Evolutionary conservation across 495 filamentous ascomycete species (phyloP).

Genomic region (Aspergillus indologenus): DNA sequence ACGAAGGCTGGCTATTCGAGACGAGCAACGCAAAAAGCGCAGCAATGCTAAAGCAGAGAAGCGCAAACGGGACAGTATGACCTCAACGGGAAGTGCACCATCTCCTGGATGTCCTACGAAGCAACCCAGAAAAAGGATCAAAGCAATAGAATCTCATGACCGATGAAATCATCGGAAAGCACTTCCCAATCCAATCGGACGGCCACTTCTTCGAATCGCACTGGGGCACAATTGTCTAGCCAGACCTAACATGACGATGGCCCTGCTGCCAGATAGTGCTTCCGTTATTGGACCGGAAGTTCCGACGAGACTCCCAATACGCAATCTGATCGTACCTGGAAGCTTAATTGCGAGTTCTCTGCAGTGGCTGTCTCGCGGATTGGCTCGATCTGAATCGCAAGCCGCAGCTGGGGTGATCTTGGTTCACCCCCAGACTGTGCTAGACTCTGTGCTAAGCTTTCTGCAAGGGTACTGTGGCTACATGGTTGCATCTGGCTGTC

Average conservation of each 20-base stretch:
- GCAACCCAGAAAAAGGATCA: conserved; percentile 28
- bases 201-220: background rate
- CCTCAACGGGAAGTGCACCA: conserved; percentile 31
- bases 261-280: background rate
- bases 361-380: background rate
- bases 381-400: background rate
- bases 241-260: too few relatives aligned
- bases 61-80: conserved; percentile 39
- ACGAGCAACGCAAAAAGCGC: conserved; percentile 33
- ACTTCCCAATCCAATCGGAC: background rate
- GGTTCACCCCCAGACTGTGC: background rate
- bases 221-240: too few relatives aligned
- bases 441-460: background rate
- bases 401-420: background rate
- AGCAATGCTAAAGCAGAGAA: conserved; percentile 30
- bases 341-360: background rate
- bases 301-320: background rate
- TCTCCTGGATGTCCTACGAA: conserved; percentile 12
- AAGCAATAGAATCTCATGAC: background rate
- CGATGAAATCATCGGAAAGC: background rate
- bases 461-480: background rate
- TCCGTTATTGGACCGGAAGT: background rate
- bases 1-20: conserved; percentile 38
- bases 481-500: background rate
- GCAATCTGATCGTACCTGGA: background rate